Evolutionary conservation across 108 stramenopile genomes (phyloP).

Genomic region (Cyclotella sp.): DNA sequence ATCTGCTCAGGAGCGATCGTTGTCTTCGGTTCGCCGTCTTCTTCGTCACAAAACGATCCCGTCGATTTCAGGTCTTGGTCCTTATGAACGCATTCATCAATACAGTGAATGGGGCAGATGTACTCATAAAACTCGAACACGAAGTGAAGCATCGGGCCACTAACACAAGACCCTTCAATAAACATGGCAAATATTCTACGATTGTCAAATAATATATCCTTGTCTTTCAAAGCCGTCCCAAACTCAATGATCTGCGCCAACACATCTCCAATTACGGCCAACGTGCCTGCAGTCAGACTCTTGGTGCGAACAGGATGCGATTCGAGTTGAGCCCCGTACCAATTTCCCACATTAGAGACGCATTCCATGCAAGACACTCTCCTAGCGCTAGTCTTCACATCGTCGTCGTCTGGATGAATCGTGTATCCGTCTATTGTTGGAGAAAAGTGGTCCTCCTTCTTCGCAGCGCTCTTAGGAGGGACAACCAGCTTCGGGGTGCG

Average conservation of each 20-base stretch:
- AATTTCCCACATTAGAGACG: not conserved
- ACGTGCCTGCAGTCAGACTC: conserved; percentile 20
- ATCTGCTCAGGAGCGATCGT: not conserved
- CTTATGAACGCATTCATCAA: conserved; percentile 10
- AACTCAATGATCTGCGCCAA: conserved; percentile 23
- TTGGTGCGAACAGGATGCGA: conserved; percentile 21
- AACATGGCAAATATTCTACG: conserved; percentile 28
- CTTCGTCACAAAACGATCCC: not conserved
- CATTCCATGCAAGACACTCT: conserved; percentile 1
- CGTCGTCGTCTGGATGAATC: not conserved
- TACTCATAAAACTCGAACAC: conserved; percentile 29
- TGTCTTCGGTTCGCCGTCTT: not conserved
- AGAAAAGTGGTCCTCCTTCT: not conserved
- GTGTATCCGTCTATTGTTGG: conserved; percentile 2
- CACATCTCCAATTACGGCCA: conserved; percentile 18
- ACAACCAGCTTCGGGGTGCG: not conserved
- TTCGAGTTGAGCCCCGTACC: conserved; percentile 10
- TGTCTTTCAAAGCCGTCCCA: not conserved
- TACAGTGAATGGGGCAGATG: conserved; percentile 22
- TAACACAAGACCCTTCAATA: conserved; percentile 26
- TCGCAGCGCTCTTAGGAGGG: not conserved
- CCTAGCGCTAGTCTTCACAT: not conserved
- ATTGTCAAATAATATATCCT: not conserved
- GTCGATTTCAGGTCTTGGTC: not conserved
- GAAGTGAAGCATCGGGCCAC: conserved; percentile 30